A percentile compares a stretch with the other conserved stretches of the same genome.
Conservation (phyloP, 331 rosid species). For the Pyracantha coccinea region DNA sequence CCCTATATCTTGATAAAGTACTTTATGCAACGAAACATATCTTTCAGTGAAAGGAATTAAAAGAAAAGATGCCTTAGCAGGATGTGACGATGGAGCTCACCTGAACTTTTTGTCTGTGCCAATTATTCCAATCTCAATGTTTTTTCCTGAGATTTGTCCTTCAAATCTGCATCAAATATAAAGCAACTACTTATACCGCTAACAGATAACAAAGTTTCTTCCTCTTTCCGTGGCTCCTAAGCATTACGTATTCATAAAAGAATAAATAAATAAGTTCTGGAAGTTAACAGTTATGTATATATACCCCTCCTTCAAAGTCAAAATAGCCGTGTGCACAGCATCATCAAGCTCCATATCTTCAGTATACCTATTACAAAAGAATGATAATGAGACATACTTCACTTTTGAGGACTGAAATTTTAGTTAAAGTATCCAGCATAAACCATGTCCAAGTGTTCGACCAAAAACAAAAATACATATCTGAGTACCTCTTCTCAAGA, state of each 20-base stretch:
- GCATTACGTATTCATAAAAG: background rate
- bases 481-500: conserved; percentile 82
- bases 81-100: conserved; percentile 23
- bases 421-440: background rate
- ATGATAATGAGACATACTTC: background rate
- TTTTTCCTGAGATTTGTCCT: conserved; percentile 91
- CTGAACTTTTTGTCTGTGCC: conserved; percentile 81
- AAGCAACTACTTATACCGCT: background rate
- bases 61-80: background rate
- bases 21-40: background rate
- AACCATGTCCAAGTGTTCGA: background rate
- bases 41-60: background rate
- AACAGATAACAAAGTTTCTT: background rate
- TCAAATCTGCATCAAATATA: conserved; percentile 51
- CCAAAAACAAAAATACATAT: background rate
- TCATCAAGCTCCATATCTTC: conserved; percentile 98
- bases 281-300: conserved; percentile 24
- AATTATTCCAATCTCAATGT: conserved; percentile 89
- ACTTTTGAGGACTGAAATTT: background rate
- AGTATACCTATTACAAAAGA: conserved; percentile 50
- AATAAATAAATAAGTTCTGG: background rate
- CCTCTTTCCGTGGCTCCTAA: background rate
- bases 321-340: conserved; percentile 90
- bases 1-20: background rate
- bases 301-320: conserved; percentile 97